Base-by-base conservation (phyloP, 2,329 filamentous ascomycete species). In the Colletotrichum orbiculare region DNA sequence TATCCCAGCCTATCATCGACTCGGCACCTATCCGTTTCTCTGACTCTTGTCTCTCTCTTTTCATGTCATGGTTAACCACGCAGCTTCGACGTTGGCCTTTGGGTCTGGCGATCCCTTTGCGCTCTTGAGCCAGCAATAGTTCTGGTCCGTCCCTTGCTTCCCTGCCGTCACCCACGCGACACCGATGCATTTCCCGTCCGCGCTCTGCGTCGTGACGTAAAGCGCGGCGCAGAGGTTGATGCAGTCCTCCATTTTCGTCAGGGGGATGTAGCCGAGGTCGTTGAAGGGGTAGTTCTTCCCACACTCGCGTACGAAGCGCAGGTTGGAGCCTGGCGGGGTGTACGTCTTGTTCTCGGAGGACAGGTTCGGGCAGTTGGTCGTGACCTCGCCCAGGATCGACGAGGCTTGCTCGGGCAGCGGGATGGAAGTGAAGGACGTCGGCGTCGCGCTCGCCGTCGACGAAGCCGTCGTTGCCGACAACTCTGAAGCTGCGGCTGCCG, bases 91-190 rank as follows among this genome's bases (percentile, higher is more conserved):
- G 33, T 60, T 57, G 34, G 48, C 42, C 43, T 48, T 57, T 1
- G 43, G 47, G 3, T 60, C 49, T 13, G 59, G 42, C 5, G 42
- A 9, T 10, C 55, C 54, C 66, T 66, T 67, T n/a, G 42, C 50
- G n/a, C 39, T 54, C 63, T 72, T 71, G 7, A 70, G 61, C 54
- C 68, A 72, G 60, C 71, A 72, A 50, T 56, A 69, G 38, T 66
- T 65, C 12, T 56, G 34, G 33, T 67, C 64, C 34, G 54, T 59
- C 5, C 71, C 71, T 64, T 71, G 69, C n/a, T 60, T 62, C 1
- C 62, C 68, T 3, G 58, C 64, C 17, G 63, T 70, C 3, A 70
- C 63, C 70, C 70, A 71, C 11, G 60, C 59, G 43, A 69, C 70
- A 12, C 69, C 70, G n/a, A 60, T 35, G 38, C 71, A 71, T 1